Conservation (phyloP, 1,284 basidiomycete species). For the Leccinum glutinopallens region DNA sequence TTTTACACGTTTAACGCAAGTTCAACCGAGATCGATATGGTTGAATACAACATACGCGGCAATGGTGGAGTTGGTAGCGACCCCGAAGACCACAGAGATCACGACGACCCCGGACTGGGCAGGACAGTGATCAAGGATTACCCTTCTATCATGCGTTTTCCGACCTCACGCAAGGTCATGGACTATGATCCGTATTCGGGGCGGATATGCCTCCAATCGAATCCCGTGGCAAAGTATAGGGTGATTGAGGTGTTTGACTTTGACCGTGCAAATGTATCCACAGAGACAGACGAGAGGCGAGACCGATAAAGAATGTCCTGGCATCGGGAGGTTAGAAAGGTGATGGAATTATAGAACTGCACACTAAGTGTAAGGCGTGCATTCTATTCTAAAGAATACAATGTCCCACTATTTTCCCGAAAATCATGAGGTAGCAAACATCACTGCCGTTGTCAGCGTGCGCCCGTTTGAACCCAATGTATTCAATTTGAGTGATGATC, state of each 20-base stretch:
- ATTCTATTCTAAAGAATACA: neutral
- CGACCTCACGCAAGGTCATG: conserved; percentile 6
- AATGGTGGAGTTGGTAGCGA: neutral
- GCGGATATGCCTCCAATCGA: conserved; percentile 18
- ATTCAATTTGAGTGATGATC: neutral
- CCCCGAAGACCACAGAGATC: neutral
- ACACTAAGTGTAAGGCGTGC: neutral
- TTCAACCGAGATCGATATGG: conserved; percentile 4
- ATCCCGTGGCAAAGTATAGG: neutral
- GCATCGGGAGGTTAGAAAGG: neutral
- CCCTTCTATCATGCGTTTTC: conserved; percentile 13
- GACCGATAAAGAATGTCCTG: neutral
- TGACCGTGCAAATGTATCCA: neutral
- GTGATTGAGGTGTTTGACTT: conserved; percentile 25
- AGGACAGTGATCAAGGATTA: conserved; percentile 10
- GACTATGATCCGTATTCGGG: conserved; percentile 30
- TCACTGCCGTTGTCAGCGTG: neutral
- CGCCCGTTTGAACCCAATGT: neutral
- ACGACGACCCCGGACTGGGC: neutral
- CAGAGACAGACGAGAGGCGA: neutral
- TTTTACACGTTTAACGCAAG: conserved; percentile 9
- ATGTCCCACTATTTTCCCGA: neutral
- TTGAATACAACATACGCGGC: conserved; percentile 22
- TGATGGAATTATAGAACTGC: neutral
- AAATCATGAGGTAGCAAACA: neutral